Evolutionary conservation across 2,329 filamentous ascomycete genomes (phyloP), one percentile per base, ranked within the genome.

Genomic region (Trichothecium sympodiale): DNA sequence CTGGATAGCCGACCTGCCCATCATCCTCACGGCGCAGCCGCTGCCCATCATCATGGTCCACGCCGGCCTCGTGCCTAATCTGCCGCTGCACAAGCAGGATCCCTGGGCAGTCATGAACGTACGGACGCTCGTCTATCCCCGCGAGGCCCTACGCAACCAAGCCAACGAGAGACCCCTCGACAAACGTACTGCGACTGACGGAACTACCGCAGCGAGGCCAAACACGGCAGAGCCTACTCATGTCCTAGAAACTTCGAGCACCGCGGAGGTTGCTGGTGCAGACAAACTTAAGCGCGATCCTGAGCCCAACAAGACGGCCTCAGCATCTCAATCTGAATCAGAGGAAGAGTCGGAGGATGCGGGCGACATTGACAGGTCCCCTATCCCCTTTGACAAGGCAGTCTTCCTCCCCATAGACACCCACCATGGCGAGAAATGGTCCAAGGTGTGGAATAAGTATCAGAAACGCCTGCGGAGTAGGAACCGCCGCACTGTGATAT

Each of bases 91-190:
- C 31, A 64, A 71, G 35, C 89, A 80, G 46, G 70, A 95, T 55
- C 81, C 87, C 0, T 78, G 75, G 55, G 79, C 81, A 35, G 82
- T 83, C 29, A 95, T 95, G 87, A 91, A 86, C 52, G 93, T 98
- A 84, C 77, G 87, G 38, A 83, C 78, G 6, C 72, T 94, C 36
- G 68, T 83, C 45, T 68, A 65, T 44, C 60, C 77, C 6, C 53
- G 52, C 20, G 49, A 54, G 35, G 51, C 58, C 17, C 53, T 60
- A 18, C 56, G 57, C 62, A 43, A 64, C 48, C 42, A 57, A 46
- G 46, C 52, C 34, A 40, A 37, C 4, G 41, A 44, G 29, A 31
- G 40, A 38, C 36, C 37, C 39, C 18, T 44, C 18, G 39, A 39
- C 17, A 43, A 43, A 25, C 39, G 36, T 13, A 38, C 44, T 15